Percentiles rank a stretch among this genome's conserved stretches.
phyloP scores from a whole-genome alignment of 345 rosid genomes.

The Eucalyptus curtisii region DNA sequence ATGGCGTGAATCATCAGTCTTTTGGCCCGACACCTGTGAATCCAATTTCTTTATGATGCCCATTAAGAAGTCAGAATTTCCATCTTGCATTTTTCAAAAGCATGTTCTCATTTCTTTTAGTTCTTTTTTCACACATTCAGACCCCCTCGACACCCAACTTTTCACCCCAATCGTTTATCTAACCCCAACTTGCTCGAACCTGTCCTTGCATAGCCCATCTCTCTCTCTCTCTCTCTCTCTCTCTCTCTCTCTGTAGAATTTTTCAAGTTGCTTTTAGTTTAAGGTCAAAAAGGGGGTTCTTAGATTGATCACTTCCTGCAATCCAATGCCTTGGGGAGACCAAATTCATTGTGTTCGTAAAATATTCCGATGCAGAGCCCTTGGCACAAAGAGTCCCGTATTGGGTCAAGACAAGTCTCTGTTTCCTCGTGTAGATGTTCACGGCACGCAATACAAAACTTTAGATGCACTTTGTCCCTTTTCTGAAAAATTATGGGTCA shows the following conservation, averaged over 20 bases:
- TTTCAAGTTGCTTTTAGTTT: not conserved
- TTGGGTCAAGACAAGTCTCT: not conserved
- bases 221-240: not conserved
- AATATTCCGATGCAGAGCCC: not conserved
- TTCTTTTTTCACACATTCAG: not conserved
- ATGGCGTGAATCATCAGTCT: not conserved
- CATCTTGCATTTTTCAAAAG: not conserved
- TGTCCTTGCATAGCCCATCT: not conserved
- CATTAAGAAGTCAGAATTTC: not conserved
- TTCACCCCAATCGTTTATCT: not conserved
- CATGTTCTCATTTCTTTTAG: not conserved
- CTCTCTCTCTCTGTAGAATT: not conserved
- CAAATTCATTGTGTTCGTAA: not conserved
- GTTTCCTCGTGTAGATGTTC: not conserved
- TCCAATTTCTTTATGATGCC: not conserved
- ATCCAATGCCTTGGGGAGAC: not conserved
- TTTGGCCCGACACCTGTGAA: not conserved
- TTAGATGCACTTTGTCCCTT: not conserved
- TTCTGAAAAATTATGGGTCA: not conserved
- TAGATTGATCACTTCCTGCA: not conserved
- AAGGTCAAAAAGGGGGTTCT: not conserved
- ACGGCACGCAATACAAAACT: not conserved
- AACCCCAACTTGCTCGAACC: not conserved
- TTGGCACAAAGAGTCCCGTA: not conserved
- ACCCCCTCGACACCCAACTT: not conserved